These are phyloP conservation scores for Epichloe bromicola DNA, from an alignment of 2,329 filamentous ascomycete species.

Conservation along the genomic window DNA sequence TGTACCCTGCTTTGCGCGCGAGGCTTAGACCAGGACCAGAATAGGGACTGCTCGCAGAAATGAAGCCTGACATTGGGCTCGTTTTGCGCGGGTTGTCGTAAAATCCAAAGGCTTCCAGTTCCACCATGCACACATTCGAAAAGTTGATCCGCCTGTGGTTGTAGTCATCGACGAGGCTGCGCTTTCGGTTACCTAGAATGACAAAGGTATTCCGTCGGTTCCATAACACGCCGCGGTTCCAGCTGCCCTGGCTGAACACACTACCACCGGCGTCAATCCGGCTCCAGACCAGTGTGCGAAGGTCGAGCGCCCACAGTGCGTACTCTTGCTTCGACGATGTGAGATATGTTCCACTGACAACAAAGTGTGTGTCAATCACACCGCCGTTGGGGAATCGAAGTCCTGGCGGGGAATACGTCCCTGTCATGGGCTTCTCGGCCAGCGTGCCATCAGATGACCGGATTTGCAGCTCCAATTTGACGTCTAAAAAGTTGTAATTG, in stretches of 20 bases:
- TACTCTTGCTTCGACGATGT: constrained; percentile 98
- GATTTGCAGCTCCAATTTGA: constrained; percentile 89
- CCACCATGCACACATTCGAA: constrained; percentile 90
- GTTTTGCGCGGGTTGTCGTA: constrained; percentile 86
- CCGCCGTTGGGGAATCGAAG: constrained; percentile 92
- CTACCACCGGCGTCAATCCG: constrained; percentile 89
- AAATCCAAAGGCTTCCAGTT: constrained; percentile 90
- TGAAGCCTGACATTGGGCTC: constrained; percentile 67
- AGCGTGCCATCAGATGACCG: constrained; percentile 72
- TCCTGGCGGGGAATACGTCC: constrained; percentile 76
- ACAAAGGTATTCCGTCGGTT: constrained; percentile 89
- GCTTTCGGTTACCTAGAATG: constrained; percentile 83
- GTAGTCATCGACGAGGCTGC: constrained; percentile 92
- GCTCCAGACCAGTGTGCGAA: constrained; percentile 82
- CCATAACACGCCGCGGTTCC: constrained; percentile 94
- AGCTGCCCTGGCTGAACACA: constrained; percentile 93
- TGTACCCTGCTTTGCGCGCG: constrained; percentile 47
- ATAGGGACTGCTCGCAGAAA: constrained; percentile 66
- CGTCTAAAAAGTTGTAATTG: constrained; percentile 97
- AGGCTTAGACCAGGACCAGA: constrained; percentile 43
- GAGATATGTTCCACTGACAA: constrained; percentile 92
- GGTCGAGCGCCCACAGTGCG: constrained; percentile 85
- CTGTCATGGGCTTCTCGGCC: constrained; percentile 79
- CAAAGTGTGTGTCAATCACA: constrained; percentile 89
- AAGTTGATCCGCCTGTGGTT: constrained; percentile 98